Percentiles rank a stretch among this genome's conserved stretches.
Evolutionary conservation across 164 flowering plant species (phyloP).

Genomic region (Berberis thunbergii): DNA sequence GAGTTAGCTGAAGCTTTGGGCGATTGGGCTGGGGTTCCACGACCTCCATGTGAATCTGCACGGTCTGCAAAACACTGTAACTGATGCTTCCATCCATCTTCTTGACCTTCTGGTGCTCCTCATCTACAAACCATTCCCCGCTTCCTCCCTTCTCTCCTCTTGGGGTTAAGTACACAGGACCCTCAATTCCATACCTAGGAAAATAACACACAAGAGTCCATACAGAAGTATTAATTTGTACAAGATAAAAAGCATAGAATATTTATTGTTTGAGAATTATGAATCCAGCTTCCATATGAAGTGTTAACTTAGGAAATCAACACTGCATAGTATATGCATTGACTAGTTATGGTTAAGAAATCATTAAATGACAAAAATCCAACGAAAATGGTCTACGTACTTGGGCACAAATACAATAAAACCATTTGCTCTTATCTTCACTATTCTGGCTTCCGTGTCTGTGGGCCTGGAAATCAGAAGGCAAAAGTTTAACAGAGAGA

Average conservation of each 20-base stretch:
- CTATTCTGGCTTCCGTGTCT: slow-evolving; percentile 90
- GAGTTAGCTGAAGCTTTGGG: slow-evolving; percentile 81
- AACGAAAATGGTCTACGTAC: slow-evolving; percentile 29
- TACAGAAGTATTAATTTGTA: too few species aligned
- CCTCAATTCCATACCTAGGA: slow-evolving; percentile 85
- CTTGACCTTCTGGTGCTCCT: slow-evolving; percentile 72
- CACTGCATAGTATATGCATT: too few species aligned
- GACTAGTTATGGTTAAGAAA: neutral
- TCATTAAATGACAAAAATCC: neutral
- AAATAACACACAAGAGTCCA: neutral
- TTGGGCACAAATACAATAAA: slow-evolving; percentile 95
- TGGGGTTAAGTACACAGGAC: slow-evolving; percentile 63
- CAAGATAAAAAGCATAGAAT: too few species aligned
- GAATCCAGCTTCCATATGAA: too few species aligned
- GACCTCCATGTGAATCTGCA: slow-evolving; percentile 80
- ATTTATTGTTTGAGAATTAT: too few species aligned
- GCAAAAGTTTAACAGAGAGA: slow-evolving; percentile 8
- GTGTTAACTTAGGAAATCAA: too few species aligned
- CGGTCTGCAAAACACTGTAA: slow-evolving; percentile 58
- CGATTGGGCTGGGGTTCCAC: slow-evolving; percentile 92
- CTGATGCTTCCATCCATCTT: slow-evolving; percentile 58
- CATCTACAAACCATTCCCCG: slow-evolving; percentile 71
- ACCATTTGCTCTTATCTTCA: slow-evolving; percentile 92
- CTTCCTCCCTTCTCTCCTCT: slow-evolving; percentile 42
- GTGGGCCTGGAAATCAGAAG: slow-evolving; percentile 55